These are phyloP conservation scores for Verbena officinalis DNA, from an alignment of 257 asterid genomes.

Conservation along the genomic window DNA sequence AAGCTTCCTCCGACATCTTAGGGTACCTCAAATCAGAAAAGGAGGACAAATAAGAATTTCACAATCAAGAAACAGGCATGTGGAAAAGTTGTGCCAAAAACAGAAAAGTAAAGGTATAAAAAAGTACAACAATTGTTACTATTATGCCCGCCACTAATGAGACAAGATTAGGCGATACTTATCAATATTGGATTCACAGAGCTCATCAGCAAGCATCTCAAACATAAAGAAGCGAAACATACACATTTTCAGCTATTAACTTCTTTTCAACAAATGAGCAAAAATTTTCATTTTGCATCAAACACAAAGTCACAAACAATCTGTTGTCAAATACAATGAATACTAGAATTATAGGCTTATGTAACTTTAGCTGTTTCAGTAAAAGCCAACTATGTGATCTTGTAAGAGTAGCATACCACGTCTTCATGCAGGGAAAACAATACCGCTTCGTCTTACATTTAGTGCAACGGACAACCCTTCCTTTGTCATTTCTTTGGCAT, in stretches of 20 bases:
- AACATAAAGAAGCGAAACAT: background rate
- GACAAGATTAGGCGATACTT: background rate
- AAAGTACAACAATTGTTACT: background rate
- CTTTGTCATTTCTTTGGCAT: slow-evolving; percentile 52
- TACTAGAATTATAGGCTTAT: background rate
- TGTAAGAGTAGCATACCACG: slow-evolving; percentile 42
- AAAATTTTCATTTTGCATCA: background rate
- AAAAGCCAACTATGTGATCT: slow-evolving; percentile 2
- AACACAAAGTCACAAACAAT: too few relatives aligned
- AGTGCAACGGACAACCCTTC: slow-evolving; percentile 49
- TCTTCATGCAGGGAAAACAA: slow-evolving; percentile 42
- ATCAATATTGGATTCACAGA: background rate
- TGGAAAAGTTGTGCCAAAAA: too few relatives aligned
- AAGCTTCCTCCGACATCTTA: slow-evolving; percentile 51
- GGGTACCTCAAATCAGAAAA: slow-evolving; percentile 74
- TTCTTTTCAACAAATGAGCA: background rate
- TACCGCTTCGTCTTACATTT: slow-evolving; percentile 49
- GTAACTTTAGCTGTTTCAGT: background rate
- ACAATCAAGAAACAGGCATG: too few relatives aligned
- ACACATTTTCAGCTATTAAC: background rate
- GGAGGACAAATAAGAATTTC: too few relatives aligned
- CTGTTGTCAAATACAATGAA: background rate
- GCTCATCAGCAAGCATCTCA: background rate
- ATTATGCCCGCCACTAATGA: background rate
- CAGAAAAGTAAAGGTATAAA: slow-evolving; percentile 4